Evolutionary conservation across 192 early-diverging fungal species (phyloP), one percentile per base, ranked within the genome.

Genomic region (Piromyces sp.): DNA sequence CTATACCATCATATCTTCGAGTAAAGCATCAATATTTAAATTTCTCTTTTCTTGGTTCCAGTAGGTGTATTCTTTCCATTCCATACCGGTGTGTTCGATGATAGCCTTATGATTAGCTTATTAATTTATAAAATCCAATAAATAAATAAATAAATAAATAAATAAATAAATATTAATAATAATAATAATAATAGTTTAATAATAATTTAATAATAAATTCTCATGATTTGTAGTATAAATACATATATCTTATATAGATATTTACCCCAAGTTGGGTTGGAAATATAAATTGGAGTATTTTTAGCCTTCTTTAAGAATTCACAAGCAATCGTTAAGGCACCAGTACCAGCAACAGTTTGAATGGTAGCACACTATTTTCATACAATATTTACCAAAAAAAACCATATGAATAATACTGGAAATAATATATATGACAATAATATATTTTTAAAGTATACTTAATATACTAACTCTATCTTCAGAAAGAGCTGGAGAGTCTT

Each of bases 41-140:
- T 96, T 96, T 83, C 95, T 95, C 80, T 95, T 98, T 79, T 88
- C 85, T 83, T 95, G 92, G 88, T 98, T 95, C 87, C 94, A 99
- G 92, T 99, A 99, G 79, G 93, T 88, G 89, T 99, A 98, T 85
- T 91, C 88, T 78, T 87, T 91, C 29, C 97, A 93, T 86, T 94
- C 91, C 36, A 99, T 86, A 33, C 95, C 96, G 33, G 95, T 89
- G 85, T 96, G 94, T 81, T 91, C 87, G 92, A 98, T 96, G 81
- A 99, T 94, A 78, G 95, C 92, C 30, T 87, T 93, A 86, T 99
- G 98, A 92, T 99, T 99, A 80, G 96, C 97, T 97, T 96, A 99
- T 82, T 93, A 95, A 83, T 12, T 36, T 2, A 15, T 15, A 30
- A 28, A 58, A 79, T 36, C 29, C 30, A 37, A 19, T 29, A 42